Evolutionary conservation across 192 early-diverging fungal species (phyloP), one percentile per base, ranked within the genome.

Genomic region (Entophlyctis luteolus): DNA sequence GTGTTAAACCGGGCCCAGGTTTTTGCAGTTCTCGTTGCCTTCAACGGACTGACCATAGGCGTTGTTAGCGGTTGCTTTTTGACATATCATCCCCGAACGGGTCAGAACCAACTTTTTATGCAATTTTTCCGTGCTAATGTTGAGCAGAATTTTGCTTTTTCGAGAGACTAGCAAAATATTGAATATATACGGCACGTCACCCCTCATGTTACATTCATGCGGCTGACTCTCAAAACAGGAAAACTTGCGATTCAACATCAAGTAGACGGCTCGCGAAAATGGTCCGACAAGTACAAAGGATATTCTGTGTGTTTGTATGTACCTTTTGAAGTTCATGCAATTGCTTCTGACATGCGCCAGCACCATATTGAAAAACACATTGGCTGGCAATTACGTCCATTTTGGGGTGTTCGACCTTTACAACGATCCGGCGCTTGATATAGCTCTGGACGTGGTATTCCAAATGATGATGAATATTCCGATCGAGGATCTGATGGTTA

Each of bases 391-490:
- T 54, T 96, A 94, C 70, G 90, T 94, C 39, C 90, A 89, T 37
- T 93, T 96, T 77, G 92, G 92, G n/a, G 90, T 94, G 34, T 91
- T 94, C 77, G 85, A 85, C 52, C 77, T 96, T 29, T 96, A 96
- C 62, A 84, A 86, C 46, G 93, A 95, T 72, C 83, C 80, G 16
- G 88, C 93, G 20, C 74, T 93, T 38, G 85, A 86, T 52, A 74
- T 79, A 32, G 87, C 87, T 2, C 73, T 91, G 39, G 69, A 75
- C 5, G 75, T 85, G 6, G 70, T 86, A 22, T 87, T 89, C 65
- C 83, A 83, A 56, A 72, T 95, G 55, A 86, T 92, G 74, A 72
- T 87, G 38, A 79, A 74, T 37, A 84, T 93, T 45, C 91, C 92
- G 16, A 59, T 90, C 25, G 72, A 80, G 5, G 92, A 95, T 73